Evolutionary conservation across 495 filamentous ascomycete genomes (phyloP), one percentile per base, ranked within the genome.

Genomic region (Rhizodiscina lignyota): DNA sequence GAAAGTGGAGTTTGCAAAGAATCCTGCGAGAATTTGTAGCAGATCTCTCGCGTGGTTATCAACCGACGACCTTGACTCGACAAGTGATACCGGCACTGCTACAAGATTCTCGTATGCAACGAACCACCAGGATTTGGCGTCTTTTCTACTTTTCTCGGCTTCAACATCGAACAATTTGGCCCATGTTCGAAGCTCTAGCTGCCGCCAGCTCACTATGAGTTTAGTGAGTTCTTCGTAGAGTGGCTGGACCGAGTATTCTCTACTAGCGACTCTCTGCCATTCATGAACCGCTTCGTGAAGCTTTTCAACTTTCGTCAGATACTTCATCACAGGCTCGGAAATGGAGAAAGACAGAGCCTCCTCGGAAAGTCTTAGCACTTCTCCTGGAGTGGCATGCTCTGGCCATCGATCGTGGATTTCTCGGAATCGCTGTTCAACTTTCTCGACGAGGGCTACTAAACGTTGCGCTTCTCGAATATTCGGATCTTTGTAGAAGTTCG

Each of bases 111-210:
- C 82, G 35, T 92, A 96, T 4, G 86, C 82, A 30, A 94, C 70
- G 49, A 94, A 99, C 83, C 86, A 99, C 87, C 89, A 99, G 8
- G 77, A 74, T 41, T 70, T 72, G 6, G 87, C 84, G 47, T 82
- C 75, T 21, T 78, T 66, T 6, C 73, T 58, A 40, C 72, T 80
- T 43, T 76, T 79, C 42, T 72, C 68, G 11, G 74, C 65, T 52
- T 99, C 89, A 39, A 78, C 66, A 44, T 94, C 83, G 32, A 99
- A 70, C n/a, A 99, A 55, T 24, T 72, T 76, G 15, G 81, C 75
- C 91, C 91, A 99, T 3, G 84, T 91, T 1, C 79, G 74, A 18
- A 99, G 60, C 44, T 99, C 91, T 19, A 96, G 63, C 23, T 83
- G 74, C 20, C 91, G 70, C 91, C 91, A 99, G 44, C 63, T 67